Percentiles rank a stretch among this genome's conserved stretches.
Evolutionary conservation across 2,329 filamentous ascomycete genomes (phyloP).

Genomic region (Aspergillus novofumigatus): DNA sequence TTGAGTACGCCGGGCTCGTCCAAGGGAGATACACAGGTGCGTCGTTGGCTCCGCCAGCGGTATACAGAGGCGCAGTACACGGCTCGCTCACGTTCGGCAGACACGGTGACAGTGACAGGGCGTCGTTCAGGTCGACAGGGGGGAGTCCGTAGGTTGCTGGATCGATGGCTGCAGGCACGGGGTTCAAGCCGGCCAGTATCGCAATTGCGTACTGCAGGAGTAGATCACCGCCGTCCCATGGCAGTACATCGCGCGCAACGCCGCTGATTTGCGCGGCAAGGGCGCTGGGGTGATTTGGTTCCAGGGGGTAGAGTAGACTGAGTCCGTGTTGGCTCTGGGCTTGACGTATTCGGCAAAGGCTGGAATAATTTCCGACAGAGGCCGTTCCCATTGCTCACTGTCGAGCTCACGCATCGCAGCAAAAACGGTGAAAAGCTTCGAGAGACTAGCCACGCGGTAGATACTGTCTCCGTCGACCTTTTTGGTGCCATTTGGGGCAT

Average conservation of each 20-base stretch:
- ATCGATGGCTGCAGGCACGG: not conserved
- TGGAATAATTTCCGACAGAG: slow-evolving; percentile 46
- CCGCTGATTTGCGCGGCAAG: slow-evolving; percentile 47
- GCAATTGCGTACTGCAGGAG: not conserved
- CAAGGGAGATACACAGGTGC: slow-evolving; percentile 44
- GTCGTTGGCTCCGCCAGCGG: slow-evolving; percentile 24
- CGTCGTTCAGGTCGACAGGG: slow-evolving; percentile 25
- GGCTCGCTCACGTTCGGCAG: not conserved
- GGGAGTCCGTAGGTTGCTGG: slow-evolving; percentile 25
- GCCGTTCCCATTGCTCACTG: slow-evolving; percentile 38
- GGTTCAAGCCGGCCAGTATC: slow-evolving; percentile 22
- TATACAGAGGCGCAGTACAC: slow-evolving; percentile 25
- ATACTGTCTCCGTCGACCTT: slow-evolving; percentile 41
- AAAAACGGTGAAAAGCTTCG: slow-evolving; percentile 39
- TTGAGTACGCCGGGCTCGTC: slow-evolving; percentile 48
- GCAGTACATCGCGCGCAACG: slow-evolving; percentile 30
- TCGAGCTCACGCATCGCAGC: slow-evolving; percentile 34
- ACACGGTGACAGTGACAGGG: slow-evolving; percentile 8
- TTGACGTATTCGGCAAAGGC: slow-evolving; percentile 27
- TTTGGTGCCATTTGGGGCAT: slow-evolving; percentile 27
- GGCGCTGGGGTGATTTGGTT: slow-evolving; percentile 46
- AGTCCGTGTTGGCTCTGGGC: slow-evolving; percentile 20
- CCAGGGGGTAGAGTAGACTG: slow-evolving; percentile 41
- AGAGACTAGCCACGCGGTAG: slow-evolving; percentile 41
- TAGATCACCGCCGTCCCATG: not conserved